Percentiles rank a stretch among this genome's conserved stretches.
Conservation (phyloP, 768 basidiomycete species). For the Leccinum subgranulosum region DNA sequence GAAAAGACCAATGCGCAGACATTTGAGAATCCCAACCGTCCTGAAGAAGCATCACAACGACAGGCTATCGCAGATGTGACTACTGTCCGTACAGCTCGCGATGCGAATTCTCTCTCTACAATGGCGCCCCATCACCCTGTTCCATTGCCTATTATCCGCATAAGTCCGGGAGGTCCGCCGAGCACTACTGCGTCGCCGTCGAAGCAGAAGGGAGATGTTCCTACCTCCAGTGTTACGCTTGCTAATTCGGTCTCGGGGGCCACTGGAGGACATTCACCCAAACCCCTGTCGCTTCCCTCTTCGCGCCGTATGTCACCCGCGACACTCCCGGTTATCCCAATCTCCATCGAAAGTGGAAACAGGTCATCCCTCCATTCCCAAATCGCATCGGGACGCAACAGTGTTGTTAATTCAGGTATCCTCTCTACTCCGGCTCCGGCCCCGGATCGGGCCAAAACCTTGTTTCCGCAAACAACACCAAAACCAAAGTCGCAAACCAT, state of each 20-base stretch:
- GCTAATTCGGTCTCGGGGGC: slow-evolving; percentile 1
- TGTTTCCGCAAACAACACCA: slow-evolving; percentile 17
- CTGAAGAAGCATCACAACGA: slow-evolving; percentile 3
- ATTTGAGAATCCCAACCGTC: background rate
- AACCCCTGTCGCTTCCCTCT: background rate
- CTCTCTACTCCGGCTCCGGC: background rate
- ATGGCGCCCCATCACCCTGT: background rate
- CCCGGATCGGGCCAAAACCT: slow-evolving; percentile 5
- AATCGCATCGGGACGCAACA: slow-evolving; percentile 16
- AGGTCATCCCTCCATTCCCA: slow-evolving; percentile 6
- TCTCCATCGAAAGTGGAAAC: slow-evolving; percentile 12
- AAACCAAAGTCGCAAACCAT: slow-evolving; percentile 27
- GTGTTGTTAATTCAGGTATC: background rate
- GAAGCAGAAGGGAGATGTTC: slow-evolving; percentile 3
- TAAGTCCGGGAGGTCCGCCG: background rate
- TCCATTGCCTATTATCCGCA: background rate
- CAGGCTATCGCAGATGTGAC: slow-evolving; percentile 27
- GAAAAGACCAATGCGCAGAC: background rate
- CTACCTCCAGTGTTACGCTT: slow-evolving; percentile 20
- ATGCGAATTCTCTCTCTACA: background rate
- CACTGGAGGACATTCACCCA: background rate
- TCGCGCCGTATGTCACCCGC: background rate
- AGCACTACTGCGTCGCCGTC: background rate
- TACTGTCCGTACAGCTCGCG: slow-evolving; percentile 24
- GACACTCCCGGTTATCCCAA: slow-evolving; percentile 5